Base-by-base conservation (phyloP, 345 rosid species). In the Toxicodendron radicans region DNA sequence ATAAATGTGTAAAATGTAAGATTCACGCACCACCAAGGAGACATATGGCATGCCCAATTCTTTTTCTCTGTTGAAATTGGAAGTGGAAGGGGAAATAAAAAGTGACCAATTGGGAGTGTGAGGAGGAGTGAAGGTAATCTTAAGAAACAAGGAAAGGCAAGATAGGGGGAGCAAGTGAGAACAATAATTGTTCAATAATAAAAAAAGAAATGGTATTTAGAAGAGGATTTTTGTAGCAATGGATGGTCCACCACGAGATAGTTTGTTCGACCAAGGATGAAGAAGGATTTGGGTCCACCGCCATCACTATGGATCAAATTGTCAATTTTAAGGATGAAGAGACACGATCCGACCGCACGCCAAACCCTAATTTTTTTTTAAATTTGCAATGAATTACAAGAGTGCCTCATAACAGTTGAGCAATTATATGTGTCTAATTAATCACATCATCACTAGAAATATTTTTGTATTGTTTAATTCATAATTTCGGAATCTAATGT, bases 331-430 rank as follows among this genome's bases (percentile, higher is more conserved):
- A 5, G 48, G 58, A 7, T 32, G 18, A 0, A 16, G 13, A 32
- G 58, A 11, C 68, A 30, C 48, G 2, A 61, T 51, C 75, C 75
- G 21, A 72, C 49, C 59, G 58, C 59, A 32, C 49, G 68, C 58
- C 7, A 18, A 17, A 1, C 9, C 38, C 2, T 1, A 27, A 1
- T 27, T 27, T n/a, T n/a, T n/a, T n/a, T 27, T 27, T 27, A 1
- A 27, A 27, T 27, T 27, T 27, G 30, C 30, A 27, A 27, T 27
- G 30, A 27, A 27, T 27, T 27, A 27, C 30, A 27, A 27, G 30
- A 27, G 2, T 27, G 30, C 30, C 30, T 27, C 30, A 2, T 27
- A 27, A 27, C 30, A 27, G 30, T 27, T 27, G 30, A 1, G 30
- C 30, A 27, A 27, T 27, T 27, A 27, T 27, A 27, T 27, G 30